These are phyloP conservation scores for Dictyophora rubrovolvata DNA, from an alignment of 768 basidiomycete species.

Conservation along the genomic window DNA sequence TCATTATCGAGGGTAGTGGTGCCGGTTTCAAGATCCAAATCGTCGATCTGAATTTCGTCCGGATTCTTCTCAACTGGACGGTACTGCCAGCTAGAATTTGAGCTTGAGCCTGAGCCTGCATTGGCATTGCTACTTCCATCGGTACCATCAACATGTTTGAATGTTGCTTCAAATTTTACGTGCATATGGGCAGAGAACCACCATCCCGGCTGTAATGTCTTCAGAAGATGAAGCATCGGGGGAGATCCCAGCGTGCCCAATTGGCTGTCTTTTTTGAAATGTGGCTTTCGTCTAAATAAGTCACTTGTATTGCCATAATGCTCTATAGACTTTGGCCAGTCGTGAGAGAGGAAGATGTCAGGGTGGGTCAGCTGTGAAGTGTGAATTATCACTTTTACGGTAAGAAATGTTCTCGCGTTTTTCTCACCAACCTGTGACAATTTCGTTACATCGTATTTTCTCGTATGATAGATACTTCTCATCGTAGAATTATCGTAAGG, in stretches of 20 bases:
- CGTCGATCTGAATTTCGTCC: constrained; percentile 40
- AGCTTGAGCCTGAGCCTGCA: too few relatives aligned
- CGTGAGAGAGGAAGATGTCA: constrained; percentile 85
- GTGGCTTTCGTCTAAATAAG: constrained; percentile 67
- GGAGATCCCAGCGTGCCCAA: constrained; percentile 73
- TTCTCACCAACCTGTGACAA: constrained; percentile 40
- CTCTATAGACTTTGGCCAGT: constrained; percentile 88
- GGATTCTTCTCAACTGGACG: constrained; percentile 29
- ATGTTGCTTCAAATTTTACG: constrained; percentile 67
- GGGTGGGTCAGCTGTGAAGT: constrained; percentile 42
- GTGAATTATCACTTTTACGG: not conserved
- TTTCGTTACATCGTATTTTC: constrained; percentile 74
- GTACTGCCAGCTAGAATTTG: not conserved
- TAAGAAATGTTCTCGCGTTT: too few relatives aligned
- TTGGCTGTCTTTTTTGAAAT: constrained; percentile 62
- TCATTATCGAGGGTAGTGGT: constrained; percentile 18
- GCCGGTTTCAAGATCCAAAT: constrained; percentile 34
- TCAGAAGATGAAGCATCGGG: constrained; percentile 69
- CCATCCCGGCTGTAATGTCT: constrained; percentile 63
- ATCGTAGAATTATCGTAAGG: constrained; percentile 69
- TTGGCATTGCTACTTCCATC: not conserved
- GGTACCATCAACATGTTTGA: constrained; percentile 14
- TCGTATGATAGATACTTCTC: constrained; percentile 83
- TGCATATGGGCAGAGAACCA: constrained; percentile 96
- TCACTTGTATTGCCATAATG: constrained; percentile 59